These are phyloP conservation scores for Pisolithus marmoratus DNA, from an alignment of 768 basidiomycete species.

Conservation along the genomic window DNA sequence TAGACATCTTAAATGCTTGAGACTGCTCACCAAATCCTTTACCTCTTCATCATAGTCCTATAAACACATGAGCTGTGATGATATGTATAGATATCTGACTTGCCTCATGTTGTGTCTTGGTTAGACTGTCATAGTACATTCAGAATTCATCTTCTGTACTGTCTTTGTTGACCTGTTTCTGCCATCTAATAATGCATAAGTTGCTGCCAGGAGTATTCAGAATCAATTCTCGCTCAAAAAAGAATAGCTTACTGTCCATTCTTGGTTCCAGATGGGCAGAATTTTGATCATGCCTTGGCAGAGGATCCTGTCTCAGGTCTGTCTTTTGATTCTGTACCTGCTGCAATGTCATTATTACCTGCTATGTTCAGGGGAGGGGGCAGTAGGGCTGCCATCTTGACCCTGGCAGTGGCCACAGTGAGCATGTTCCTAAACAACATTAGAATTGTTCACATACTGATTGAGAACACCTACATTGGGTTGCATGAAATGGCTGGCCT, in stretches of 20 bases:
- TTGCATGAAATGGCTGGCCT: not conserved
- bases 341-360: too few relatives aligned
- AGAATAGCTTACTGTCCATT: not conserved
- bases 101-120: not conserved
- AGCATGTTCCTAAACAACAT: not conserved
- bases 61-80: not conserved
- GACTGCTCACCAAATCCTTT: not conserved
- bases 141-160: not conserved
- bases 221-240: not conserved
- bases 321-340: not conserved
- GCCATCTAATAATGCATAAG: not conserved
- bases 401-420: not conserved
- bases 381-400: not conserved
- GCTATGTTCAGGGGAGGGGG: not conserved
- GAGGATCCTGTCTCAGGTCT: not conserved
- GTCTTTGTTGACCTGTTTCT: not conserved
- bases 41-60: not conserved
- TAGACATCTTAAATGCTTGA: too few relatives aligned
- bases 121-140: not conserved
- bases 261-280: not conserved
- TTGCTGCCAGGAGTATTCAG: not conserved
- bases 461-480: not conserved
- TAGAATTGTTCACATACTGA: not conserved
- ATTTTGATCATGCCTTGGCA: not conserved
- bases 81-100: not conserved